Base-by-base conservation (phyloP, 1,284 basidiomycete genomes). In the Pascua sp. region DNA sequence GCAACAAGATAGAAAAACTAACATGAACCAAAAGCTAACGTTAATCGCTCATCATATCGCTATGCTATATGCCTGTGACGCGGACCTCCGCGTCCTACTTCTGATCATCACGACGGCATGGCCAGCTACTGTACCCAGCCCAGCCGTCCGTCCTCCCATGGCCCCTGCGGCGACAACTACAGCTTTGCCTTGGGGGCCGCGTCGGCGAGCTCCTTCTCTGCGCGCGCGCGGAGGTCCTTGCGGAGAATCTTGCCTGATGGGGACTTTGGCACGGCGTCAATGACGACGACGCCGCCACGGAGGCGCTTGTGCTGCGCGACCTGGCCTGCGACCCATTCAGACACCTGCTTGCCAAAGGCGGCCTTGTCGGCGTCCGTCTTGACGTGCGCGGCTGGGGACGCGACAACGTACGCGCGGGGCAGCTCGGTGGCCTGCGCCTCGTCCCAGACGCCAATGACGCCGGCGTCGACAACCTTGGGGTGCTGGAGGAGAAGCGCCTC, bases 401-500 rank as follows among this genome's bases (percentile, higher is more conserved):
- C 39, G 9, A 63, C 62, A 10, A 63, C 44, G 49, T 63, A 63
- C 1, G 53, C 62, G 11, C 87, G 55, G 12, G 90, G 89, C 13
- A 91, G 80, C 70, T 92, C 89, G 2, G 89, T 90, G 2, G 84
- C 86, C 66, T 88, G 81, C 51, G 80, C 79, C 2, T 78, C 76
- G 56, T 81, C 82, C 8, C 85, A 79, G 0, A 91, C 77, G 4
- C 88, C 87, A 56, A 90, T 84, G 4, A 90, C 88, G 9, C 84
- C 88, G 0, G 81, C 80, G 65, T 91, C 88, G 5, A 82, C 83
- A 37, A 90, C 80, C 3, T 86, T 82, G 0, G 86, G 84, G 66
- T 91, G 87, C 8, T 82, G 81, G 11, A 91, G 75, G 1, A 92
- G 81, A 0, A 90, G 73, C 39, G 82, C 82, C 68, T 92, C 90